Conservation (phyloP, 2,329 filamentous ascomycete genomes). For the Nectriaceae sp. region DNA sequence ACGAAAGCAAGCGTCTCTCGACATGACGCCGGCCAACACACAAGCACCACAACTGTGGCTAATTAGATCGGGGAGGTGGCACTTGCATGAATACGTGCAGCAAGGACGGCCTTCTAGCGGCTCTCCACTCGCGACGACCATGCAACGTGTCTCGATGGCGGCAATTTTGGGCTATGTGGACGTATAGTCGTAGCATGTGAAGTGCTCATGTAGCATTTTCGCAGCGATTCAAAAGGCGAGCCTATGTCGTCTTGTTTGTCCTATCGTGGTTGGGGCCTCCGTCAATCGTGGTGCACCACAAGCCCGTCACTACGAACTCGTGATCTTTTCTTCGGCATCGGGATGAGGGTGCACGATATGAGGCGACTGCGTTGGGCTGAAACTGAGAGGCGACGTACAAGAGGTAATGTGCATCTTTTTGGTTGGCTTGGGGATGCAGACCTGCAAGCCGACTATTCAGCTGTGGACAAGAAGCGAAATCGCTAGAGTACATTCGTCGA, state of each 20-base stretch:
- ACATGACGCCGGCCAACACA: conserved; percentile 30
- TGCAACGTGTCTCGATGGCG: conserved; percentile 29
- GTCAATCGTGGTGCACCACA: background rate
- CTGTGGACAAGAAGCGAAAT: background rate
- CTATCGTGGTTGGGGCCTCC: background rate
- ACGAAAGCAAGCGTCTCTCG: conserved; percentile 39
- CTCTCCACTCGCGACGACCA: conserved; percentile 22
- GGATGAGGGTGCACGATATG: no score
- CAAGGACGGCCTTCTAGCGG: conserved; percentile 9
- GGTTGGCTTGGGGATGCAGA: background rate
- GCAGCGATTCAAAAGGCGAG: conserved; percentile 18
- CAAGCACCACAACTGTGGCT: conserved; percentile 26
- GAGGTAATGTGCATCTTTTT: background rate
- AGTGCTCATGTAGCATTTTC: conserved; percentile 25
- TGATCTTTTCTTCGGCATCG: no score
- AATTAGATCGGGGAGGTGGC: conserved; percentile 27
- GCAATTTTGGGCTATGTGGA: conserved; percentile 18
- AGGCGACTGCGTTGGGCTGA: no score
- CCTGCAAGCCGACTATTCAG: background rate
- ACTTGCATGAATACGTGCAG: conserved; percentile 30
- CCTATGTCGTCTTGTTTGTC: background rate
- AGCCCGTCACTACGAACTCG: background rate
- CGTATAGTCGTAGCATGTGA: conserved; percentile 25
- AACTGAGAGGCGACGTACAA: background rate
- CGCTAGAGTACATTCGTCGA: background rate